Evolutionary conservation across 805 yeast species (phyloP).

Genomic region (Kodamaea hsintzibuensis): DNA sequence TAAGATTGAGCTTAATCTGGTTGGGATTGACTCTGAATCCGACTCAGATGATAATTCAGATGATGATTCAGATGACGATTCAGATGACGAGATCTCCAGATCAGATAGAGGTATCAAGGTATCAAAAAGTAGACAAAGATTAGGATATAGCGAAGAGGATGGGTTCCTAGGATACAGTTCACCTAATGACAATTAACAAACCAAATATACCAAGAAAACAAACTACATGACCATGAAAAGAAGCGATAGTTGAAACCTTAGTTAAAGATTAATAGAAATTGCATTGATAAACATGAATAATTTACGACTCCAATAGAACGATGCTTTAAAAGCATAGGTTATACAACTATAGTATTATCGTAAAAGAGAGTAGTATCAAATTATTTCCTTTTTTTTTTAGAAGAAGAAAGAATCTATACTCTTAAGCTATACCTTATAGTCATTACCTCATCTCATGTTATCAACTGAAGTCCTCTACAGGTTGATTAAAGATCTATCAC

Average conservation of each 20-base stretch:
- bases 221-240: background rate
- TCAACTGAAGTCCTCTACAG: too few relatives aligned
- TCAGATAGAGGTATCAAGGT: background rate
- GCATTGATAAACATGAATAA: background rate
- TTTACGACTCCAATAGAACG: too few relatives aligned
- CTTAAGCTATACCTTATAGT: too few relatives aligned
- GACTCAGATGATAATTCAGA: background rate
- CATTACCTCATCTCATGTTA: too few relatives aligned
- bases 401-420: too few relatives aligned
- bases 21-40: background rate
- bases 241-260: too few relatives aligned
- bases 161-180: background rate
- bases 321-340: too few relatives aligned
- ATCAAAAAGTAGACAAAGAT: background rate
- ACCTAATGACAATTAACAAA: background rate
- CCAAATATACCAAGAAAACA: background rate
- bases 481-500: too few relatives aligned
- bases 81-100: constrained; percentile 4
- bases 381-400: too few relatives aligned
- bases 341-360: too few relatives aligned
- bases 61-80: constrained; percentile 7
- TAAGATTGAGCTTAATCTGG: background rate
- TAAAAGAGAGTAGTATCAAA: too few relatives aligned
- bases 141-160: background rate
- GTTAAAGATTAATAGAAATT: background rate